Evolutionary conservation across 2,329 filamentous ascomycete genomes (phyloP).

Genomic region (Amauroascus niger): DNA sequence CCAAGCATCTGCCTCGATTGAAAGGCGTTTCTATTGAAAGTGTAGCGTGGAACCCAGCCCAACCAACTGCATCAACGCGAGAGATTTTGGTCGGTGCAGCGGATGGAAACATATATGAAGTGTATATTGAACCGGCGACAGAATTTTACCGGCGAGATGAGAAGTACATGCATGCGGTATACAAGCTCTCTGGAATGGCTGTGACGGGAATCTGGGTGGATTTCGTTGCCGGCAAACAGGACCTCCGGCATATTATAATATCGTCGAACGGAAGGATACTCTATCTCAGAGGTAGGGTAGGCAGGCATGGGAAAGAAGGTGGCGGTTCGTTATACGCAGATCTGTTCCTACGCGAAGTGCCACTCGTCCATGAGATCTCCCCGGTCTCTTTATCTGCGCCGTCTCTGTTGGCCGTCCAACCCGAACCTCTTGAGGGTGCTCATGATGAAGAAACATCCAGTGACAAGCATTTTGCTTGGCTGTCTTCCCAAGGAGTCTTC

Average conservation of each 20-base stretch:
- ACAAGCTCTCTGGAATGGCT: constrained; percentile 70
- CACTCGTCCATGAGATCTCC: constrained; percentile 62
- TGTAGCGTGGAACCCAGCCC: constrained; percentile 86
- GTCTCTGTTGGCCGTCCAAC: constrained; percentile 65
- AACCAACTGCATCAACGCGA: constrained; percentile 84
- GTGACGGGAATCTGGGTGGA: constrained; percentile 83
- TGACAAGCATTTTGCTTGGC: constrained; percentile 70
- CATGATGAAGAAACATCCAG: constrained; percentile 40
- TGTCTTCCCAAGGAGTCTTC: constrained; percentile 75
- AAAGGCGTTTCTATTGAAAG: constrained; percentile 82
- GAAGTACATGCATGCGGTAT: constrained; percentile 75
- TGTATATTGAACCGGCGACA: constrained; percentile 83
- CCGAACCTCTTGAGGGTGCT: constrained; percentile 56
- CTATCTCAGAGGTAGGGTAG: constrained; percentile 70
- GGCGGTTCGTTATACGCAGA: constrained; percentile 76
- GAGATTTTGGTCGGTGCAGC: constrained; percentile 86
- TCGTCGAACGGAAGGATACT: constrained; percentile 68
- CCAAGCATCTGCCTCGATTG: constrained; percentile 68
- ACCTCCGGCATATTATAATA: constrained; percentile 67
- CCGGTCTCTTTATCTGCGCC: constrained; percentile 48
- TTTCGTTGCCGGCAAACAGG: constrained; percentile 54
- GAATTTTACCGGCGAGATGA: constrained; percentile 96
- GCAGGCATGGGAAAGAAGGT: constrained; percentile 62
- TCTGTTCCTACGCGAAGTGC: constrained; percentile 79
- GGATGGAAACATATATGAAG: constrained; percentile 93